A percentile compares a stretch with the other conserved stretches of the same genome.
phyloP scores from a whole-genome alignment of 441 rosid species.

The Croton laevigatus region DNA sequence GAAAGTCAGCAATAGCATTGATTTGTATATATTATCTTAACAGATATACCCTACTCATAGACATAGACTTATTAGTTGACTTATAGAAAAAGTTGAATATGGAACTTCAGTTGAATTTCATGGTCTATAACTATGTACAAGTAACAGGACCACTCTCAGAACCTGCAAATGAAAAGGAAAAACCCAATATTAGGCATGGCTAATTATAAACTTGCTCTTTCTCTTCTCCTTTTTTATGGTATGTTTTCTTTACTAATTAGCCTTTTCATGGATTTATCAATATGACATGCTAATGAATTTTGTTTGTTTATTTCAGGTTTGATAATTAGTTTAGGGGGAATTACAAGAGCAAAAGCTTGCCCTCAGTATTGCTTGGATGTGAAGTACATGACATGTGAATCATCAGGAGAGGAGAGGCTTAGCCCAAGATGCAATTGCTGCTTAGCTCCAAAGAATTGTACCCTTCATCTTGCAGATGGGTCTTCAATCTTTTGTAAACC shows the following conservation, averaged over 20 bases:
- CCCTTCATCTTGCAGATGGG: constrained; percentile 35
- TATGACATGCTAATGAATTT: no score
- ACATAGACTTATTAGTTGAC: neutral
- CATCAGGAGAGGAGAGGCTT: constrained; percentile 29
- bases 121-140: neutral
- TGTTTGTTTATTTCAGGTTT: no score
- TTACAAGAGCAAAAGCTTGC: constrained; percentile 4
- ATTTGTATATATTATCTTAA: no score
- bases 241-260: neutral
- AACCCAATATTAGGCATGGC: neutral
- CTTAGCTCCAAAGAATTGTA: constrained; percentile 35
- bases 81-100: neutral
- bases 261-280: neutral
- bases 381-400: constrained; percentile 30
- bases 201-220: neutral
- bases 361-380: constrained; percentile 36
- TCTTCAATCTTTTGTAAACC: constrained; percentile 13
- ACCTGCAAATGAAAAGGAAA: neutral
- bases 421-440: constrained; percentile 37
- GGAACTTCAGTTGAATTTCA: no score
- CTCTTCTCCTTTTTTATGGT: neutral
- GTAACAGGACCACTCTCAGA: neutral
- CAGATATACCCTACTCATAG: no score
- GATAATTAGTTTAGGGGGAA: no score
- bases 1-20: no score